phyloP scores from a whole-genome alignment of 768 basidiomycete species.

The Lactifluus hygrophoroides region DNA sequence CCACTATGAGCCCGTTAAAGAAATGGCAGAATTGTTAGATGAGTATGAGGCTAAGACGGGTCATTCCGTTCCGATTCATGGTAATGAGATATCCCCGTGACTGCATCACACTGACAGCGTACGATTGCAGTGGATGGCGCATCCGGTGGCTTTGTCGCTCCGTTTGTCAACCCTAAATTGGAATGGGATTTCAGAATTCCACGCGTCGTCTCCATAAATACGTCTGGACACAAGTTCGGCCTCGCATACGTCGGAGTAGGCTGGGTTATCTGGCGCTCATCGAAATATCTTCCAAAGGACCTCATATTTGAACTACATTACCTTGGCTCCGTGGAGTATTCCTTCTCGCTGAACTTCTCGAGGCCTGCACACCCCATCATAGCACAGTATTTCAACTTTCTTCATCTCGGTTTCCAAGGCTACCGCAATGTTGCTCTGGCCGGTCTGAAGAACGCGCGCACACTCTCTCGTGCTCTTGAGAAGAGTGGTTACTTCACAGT shows the following conservation, averaged over 20 bases:
- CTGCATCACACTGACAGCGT: not conserved
- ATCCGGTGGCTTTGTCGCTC: constrained; percentile 55
- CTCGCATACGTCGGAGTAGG: constrained; percentile 51
- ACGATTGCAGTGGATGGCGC: constrained; percentile 42
- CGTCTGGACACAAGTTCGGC: constrained; percentile 54
- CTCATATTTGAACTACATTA: constrained; percentile 58
- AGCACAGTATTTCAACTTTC: constrained; percentile 54
- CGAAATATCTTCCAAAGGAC: constrained; percentile 53
- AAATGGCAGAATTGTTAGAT: constrained; percentile 68
- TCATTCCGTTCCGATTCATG: constrained; percentile 37
- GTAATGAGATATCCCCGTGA: constrained; percentile 5
- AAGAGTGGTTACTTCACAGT: constrained; percentile 43
- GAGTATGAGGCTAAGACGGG: constrained; percentile 42
- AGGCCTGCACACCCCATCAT: constrained; percentile 54
- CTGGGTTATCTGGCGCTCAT: constrained; percentile 55
- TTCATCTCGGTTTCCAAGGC: constrained; percentile 52
- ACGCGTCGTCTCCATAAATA: constrained; percentile 51
- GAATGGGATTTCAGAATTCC: constrained; percentile 54
- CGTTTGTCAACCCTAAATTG: constrained; percentile 46
- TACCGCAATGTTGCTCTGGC: constrained; percentile 39
- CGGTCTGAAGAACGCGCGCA: constrained; percentile 52
- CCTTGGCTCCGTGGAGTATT: constrained; percentile 58
- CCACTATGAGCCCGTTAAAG: constrained; percentile 74
- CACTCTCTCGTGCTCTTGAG: constrained; percentile 57
- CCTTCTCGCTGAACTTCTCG: constrained; percentile 57